Conservation (phyloP, 2,329 filamentous ascomycete genomes). For the Curvularia sp. region DNA sequence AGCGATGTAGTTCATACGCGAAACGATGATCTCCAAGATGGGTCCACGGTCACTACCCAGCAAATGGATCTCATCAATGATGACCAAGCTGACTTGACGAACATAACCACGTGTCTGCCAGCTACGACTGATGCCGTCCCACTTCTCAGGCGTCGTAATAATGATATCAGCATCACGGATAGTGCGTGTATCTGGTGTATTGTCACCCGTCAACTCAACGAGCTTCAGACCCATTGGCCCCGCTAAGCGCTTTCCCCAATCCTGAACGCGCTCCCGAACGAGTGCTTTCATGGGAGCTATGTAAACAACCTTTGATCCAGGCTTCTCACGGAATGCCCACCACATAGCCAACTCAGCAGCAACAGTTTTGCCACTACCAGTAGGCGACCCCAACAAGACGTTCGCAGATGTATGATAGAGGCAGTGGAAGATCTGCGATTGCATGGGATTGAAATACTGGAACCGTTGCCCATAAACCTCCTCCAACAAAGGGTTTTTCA, state of each 20-base stretch:
- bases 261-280: slow-evolving; percentile 92
- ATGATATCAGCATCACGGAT: slow-evolving; percentile 97
- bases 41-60: slow-evolving; percentile 96
- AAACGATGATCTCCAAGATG: slow-evolving; percentile 95
- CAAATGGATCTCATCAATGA: slow-evolving; percentile 98
- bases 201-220: slow-evolving; percentile 96
- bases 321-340: slow-evolving; percentile 96
- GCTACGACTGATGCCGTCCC: slow-evolving; percentile 98
- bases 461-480: slow-evolving; percentile 89
- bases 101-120: slow-evolving; percentile 99
- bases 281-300: slow-evolving; percentile 99
- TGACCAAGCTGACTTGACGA: slow-evolving; percentile 90
- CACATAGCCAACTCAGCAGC: slow-evolving; percentile 98
- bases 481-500: slow-evolving; percentile 87
- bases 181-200: slow-evolving; percentile 94
- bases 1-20: slow-evolving; percentile 97
- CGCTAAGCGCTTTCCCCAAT: slow-evolving; percentile 86
- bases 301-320: slow-evolving; percentile 96
- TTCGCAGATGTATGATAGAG: slow-evolving; percentile 92
- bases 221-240: slow-evolving; percentile 84
- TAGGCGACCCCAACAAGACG: slow-evolving; percentile 92
- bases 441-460: slow-evolving; percentile 98
- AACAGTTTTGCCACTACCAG: slow-evolving; percentile 96
- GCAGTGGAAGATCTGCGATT: slow-evolving; percentile 97
- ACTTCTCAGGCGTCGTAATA: slow-evolving; percentile 99